Conservation (phyloP, 2,329 filamentous ascomycete genomes). For the Fusarium brachygibbosum region DNA sequence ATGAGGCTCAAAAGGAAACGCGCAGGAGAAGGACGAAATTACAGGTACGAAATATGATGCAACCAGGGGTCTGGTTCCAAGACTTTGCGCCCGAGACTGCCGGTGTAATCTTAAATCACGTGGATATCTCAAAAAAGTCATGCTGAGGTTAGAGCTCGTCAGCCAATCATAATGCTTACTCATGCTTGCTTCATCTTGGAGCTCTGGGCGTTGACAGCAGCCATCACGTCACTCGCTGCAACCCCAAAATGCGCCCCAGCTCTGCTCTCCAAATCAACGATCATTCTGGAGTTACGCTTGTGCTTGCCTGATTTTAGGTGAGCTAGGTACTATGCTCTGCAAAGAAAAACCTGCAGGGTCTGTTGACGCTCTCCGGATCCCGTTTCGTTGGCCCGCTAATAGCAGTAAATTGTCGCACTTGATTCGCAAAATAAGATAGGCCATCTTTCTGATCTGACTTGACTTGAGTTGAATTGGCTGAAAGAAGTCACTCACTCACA, state of each 20-base stretch:
- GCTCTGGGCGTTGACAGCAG: constrained; percentile 10
- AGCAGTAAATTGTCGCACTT: constrained; percentile 4
- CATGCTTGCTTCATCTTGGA: constrained; percentile 5
- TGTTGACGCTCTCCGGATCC: constrained; percentile 7
- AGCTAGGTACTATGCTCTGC: background rate
- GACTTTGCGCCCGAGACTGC: constrained; percentile 36
- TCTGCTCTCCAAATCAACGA: background rate
- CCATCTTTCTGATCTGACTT: constrained; percentile 23
- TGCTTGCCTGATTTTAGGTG: constrained; percentile 16
- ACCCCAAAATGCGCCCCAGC: constrained; percentile 6
- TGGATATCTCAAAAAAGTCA: constrained; percentile 11
- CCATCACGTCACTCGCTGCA: constrained; percentile 41
- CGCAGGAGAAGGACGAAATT: constrained; percentile 28
- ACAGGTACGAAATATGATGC: constrained; percentile 45
- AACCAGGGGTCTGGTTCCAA: constrained; percentile 43
- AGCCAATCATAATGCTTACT: constrained; percentile 31
- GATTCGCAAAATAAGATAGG: constrained; percentile 11
- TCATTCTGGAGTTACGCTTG: constrained; percentile 9
- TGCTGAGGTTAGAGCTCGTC: background rate
- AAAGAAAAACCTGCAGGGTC: constrained; percentile 6
- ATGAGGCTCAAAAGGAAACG: constrained; percentile 20
- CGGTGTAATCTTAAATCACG: constrained; percentile 40
- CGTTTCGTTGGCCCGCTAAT: constrained; percentile 24
- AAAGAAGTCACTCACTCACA: constrained; percentile 17
- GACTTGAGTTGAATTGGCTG: constrained; percentile 5